Evolutionary conservation across 1,284 basidiomycete species (phyloP).

Genomic region (Ustilago crameri): DNA sequence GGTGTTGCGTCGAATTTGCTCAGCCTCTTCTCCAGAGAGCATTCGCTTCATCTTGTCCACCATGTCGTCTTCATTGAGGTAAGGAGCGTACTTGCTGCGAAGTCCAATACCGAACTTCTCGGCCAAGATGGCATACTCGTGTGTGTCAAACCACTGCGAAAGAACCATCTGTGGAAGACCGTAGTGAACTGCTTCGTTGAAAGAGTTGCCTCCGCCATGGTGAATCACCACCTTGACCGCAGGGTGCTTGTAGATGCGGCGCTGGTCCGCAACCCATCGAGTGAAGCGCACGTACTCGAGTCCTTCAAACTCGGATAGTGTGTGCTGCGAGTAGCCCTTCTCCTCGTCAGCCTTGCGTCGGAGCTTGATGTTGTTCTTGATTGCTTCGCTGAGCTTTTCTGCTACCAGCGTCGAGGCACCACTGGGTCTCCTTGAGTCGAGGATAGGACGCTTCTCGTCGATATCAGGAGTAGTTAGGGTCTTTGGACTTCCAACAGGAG

Average conservation of each 20-base stretch:
- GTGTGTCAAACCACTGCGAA: conserved; percentile 62
- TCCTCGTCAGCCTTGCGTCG: conserved; percentile 28
- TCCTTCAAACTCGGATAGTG: conserved; percentile 39
- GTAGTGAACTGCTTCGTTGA: conserved; percentile 62
- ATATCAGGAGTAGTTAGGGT: conserved; percentile 1
- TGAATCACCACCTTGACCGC: conserved; percentile 55
- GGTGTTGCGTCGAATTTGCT: conserved; percentile 37
- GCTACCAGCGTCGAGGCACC: conserved; percentile 15
- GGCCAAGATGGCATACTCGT: conserved; percentile 52
- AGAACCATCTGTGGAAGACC: conserved; percentile 61
- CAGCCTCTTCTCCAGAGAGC: conserved; percentile 33
- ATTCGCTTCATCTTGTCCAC: conserved; percentile 41
- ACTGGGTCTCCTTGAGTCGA: conserved; percentile 18
- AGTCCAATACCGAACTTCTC: conserved; percentile 49
- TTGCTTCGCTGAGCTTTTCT: conserved; percentile 29
- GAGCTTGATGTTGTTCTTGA: conserved; percentile 26
- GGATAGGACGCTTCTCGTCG: conserved; percentile 19
- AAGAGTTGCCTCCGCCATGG: conserved; percentile 65
- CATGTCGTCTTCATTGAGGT: conserved; percentile 46
- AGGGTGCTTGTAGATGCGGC: conserved; percentile 57
- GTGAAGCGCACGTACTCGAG: conserved; percentile 55
- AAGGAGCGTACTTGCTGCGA: conserved; percentile 46
- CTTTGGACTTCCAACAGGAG: conserved; percentile 9
- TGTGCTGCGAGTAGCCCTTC: conserved; percentile 39
- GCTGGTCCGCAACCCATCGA: conserved; percentile 51